phyloP scores from a whole-genome alignment of 345 rosid genomes.

The Crucihimalaya himalaica region DNA sequence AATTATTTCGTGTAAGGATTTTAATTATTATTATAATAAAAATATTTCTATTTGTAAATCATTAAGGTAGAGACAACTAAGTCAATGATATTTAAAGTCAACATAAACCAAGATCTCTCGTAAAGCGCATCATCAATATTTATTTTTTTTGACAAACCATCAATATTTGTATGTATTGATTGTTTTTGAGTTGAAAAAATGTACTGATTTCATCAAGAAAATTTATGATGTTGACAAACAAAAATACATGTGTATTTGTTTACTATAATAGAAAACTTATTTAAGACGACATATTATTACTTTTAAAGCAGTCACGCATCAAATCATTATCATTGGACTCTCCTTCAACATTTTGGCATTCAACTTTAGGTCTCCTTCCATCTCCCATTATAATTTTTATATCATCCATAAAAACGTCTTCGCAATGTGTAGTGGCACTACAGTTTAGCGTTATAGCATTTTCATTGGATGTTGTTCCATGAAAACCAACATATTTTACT shows the following conservation, averaged over 20 bases:
- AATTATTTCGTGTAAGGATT: too few species aligned
- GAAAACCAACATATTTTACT: slow-evolving; percentile 16
- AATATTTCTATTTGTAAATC: too few species aligned
- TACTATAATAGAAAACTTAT: too few species aligned
- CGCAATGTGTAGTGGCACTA: slow-evolving; percentile 11
- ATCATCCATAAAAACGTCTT: neutral
- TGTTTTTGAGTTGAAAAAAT: too few species aligned
- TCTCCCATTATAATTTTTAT: neutral
- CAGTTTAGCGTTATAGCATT: slow-evolving; percentile 5
- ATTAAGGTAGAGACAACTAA: too few species aligned
- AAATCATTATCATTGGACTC: neutral
- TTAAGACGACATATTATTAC: neutral
- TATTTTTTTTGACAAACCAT: too few species aligned
- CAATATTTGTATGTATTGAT: neutral
- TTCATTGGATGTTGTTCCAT: neutral
- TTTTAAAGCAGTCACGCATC: slow-evolving; percentile 2
- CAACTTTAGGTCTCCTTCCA: slow-evolving; percentile 8
- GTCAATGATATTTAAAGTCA: too few species aligned
- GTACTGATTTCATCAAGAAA: too few species aligned
- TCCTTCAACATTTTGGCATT: slow-evolving; percentile 22
- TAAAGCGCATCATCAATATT: too few species aligned
- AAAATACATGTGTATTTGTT: too few species aligned
- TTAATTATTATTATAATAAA: too few species aligned
- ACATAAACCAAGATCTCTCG: too few species aligned
- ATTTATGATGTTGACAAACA: neutral